Evolutionary conservation across 2,329 filamentous ascomycete genomes (phyloP).

Genomic region (Fusarium sambucinum): DNA sequence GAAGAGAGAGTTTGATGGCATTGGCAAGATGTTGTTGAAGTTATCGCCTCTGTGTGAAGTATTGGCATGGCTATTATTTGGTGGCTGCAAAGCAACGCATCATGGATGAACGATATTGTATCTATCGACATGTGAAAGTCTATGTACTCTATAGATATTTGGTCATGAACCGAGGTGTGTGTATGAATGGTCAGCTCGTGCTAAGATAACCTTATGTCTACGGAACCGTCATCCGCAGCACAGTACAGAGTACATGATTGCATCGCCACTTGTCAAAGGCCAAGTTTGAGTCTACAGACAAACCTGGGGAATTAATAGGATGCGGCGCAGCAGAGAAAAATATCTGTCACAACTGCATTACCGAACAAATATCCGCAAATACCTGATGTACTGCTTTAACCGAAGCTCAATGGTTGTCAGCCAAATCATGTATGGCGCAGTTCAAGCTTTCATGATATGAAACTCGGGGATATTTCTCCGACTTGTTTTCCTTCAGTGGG

Average conservation of each 20-base stretch:
- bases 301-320: slow-evolving; percentile 22
- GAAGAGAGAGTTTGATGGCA: background rate
- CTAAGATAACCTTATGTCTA: slow-evolving; percentile 42
- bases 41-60: slow-evolving; percentile 1
- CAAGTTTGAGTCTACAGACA: slow-evolving; percentile 8
- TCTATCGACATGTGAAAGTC: slow-evolving; percentile 33
- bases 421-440: slow-evolving; percentile 1
- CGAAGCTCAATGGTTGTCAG: background rate
- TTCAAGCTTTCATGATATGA: slow-evolving; percentile 18
- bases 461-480: slow-evolving; percentile 15
- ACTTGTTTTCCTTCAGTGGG: slow-evolving; percentile 17
- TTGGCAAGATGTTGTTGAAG: background rate
- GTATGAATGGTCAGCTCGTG: slow-evolving; percentile 22
- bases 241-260: background rate
- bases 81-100: slow-evolving; percentile 11
- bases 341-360: slow-evolving; percentile 4
- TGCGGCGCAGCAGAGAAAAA: slow-evolving; percentile 14
- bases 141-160: background rate
- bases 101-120: slow-evolving; percentile 14
- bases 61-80: slow-evolving; percentile 6
- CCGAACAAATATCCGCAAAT: background rate
- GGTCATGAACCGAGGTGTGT: slow-evolving; percentile 30
- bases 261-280: slow-evolving; percentile 13
- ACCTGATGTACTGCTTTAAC: background rate
- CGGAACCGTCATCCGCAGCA: slow-evolving; percentile 10